A percentile compares a stretch with the other conserved stretches of the same genome.
Evolutionary conservation across 495 filamentous ascomycete genomes (phyloP).

Genomic region (Polyplosphaeria fusca): DNA sequence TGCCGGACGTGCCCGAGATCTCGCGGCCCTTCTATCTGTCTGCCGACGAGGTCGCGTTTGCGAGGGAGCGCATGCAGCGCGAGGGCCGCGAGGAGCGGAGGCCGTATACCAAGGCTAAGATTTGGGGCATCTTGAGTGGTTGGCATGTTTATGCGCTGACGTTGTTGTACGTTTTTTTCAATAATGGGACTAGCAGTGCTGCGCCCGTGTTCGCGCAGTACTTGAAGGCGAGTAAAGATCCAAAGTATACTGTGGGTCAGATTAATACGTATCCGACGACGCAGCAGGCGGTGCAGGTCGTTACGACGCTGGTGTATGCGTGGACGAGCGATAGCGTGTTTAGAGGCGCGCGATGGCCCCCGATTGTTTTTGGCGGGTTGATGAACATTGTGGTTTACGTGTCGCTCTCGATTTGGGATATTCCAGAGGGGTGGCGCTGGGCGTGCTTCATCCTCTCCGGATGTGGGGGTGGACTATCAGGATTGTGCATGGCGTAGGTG

Average conservation of each 20-base stretch:
- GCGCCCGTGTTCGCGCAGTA: slow-evolving; percentile 35
- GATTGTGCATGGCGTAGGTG: slow-evolving; percentile 20
- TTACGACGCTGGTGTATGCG: slow-evolving; percentile 48
- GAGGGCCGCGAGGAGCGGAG: slow-evolving; percentile 48
- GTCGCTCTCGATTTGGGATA: slow-evolving; percentile 40
- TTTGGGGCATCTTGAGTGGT: slow-evolving; percentile 54
- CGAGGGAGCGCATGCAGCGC: slow-evolving; percentile 45
- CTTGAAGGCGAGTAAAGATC: slow-evolving; percentile 20
- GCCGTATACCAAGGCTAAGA: slow-evolving; percentile 48
- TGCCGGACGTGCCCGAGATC: slow-evolving; percentile 61
- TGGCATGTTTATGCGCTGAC: slow-evolving; percentile 53
- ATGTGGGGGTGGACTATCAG: background rate
- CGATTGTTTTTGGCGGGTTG: slow-evolving; percentile 51
- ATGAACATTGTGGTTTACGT: slow-evolving; percentile 56
- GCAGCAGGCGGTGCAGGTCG: slow-evolving; percentile 46
- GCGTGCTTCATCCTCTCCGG: slow-evolving; percentile 11
- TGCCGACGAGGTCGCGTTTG: slow-evolving; percentile 40
- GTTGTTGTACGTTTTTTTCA: slow-evolving; percentile 43
- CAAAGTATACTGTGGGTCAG: slow-evolving; percentile 29
- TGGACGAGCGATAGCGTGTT: slow-evolving; percentile 52
- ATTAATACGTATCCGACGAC: slow-evolving; percentile 47
- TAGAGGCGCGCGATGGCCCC: slow-evolving; percentile 55
- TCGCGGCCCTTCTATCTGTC: slow-evolving; percentile 46
- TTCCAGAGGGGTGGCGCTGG: slow-evolving; percentile 9
- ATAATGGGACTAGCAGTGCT: slow-evolving; percentile 26